Evolutionary conservation across 805 yeast species (phyloP), one percentile per base, ranked within the genome.

Genomic region (Suhomyces pyralidae): DNA sequence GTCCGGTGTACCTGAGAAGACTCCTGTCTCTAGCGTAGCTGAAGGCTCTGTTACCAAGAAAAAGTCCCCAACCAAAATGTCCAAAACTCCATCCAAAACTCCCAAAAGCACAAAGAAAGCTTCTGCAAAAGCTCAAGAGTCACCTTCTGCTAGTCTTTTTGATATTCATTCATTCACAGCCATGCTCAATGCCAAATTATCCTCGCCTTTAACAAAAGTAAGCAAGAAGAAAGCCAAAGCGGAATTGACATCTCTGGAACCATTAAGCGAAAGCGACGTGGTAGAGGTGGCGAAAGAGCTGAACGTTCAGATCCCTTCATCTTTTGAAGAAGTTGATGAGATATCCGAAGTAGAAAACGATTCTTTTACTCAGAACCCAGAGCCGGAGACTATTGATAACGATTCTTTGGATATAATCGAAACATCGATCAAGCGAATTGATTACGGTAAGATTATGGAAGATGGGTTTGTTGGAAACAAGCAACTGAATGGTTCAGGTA

Each of bases 131-230:
- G 43, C 9, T 14, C 26, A 42, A 15, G 28, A 22, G 10, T 42
- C 45, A 42, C 45, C 45, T 14, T 38, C 22, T 10, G 14, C 42
- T 9, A 38, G 42, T 19, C 45, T 22, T 43, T 61, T 64, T 52
- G 69, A 66, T 49, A 62, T 66, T 25, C 68, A 66, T 54, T 59
- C 66, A 3, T 66, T 65, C 47, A 65, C 70, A 1, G 68, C 68
- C 1, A 48, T 64, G 54, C 50, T 66, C 19, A 64, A 57, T 42
- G 62, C 63, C 5, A 64, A 61, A 46, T 55, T 65, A 7, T 45
- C 61, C 1, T 40, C 48, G 8, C 15, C 58, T 4, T 46, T 58
- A 24, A 14, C 46, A 12, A 53, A 51, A 17, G 55, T 42, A 34
- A 15, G 48, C 12, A 51, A 36, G 38, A 44, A 40, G 48, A 42